phyloP scores from a whole-genome alignment of 1,284 basidiomycete species.

The Crocinoboletus sp. region DNA sequence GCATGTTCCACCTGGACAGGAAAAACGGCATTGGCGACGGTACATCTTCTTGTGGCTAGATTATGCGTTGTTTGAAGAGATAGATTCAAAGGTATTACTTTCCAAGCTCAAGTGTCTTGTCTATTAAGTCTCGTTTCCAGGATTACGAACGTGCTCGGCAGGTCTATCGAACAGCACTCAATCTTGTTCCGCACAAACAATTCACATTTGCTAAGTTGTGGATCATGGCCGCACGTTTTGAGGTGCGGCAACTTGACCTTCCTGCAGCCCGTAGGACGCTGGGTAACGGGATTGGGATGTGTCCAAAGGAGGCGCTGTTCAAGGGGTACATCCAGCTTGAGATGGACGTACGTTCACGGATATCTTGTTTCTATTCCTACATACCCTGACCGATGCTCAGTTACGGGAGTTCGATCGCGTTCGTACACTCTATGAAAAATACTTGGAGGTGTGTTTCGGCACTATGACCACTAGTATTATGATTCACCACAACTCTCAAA shows the following conservation, averaged over 20 bases:
- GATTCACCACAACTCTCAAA: constrained; percentile 3
- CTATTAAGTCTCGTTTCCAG: constrained; percentile 33
- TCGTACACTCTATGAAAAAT: constrained; percentile 91
- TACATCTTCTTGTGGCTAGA: constrained; percentile 98
- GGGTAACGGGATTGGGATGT: constrained; percentile 91
- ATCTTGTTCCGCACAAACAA: constrained; percentile 89
- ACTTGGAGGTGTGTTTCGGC: constrained; percentile 65
- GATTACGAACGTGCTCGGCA: constrained; percentile 85
- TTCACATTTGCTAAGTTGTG: constrained; percentile 98
- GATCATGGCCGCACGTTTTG: constrained; percentile 90
- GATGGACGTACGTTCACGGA: constrained; percentile 58
- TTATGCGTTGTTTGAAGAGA: constrained; percentile 97
- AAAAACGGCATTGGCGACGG: constrained; percentile 91
- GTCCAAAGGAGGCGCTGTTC: constrained; percentile 92
- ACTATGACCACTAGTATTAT: neutral
- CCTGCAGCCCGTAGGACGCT: constrained; percentile 85
- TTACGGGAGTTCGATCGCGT: constrained; percentile 95
- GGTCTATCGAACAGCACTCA: constrained; percentile 89
- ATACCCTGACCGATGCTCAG: constrained; percentile 33
- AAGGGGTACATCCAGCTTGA: constrained; percentile 94
- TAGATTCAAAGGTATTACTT: constrained; percentile 74
- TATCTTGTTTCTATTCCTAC: neutral
- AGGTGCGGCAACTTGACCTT: constrained; percentile 83
- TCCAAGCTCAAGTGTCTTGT: neutral
- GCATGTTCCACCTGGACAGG: constrained; percentile 86